Conservation (phyloP, 176 grass and related monocot species). For the Alopecurus myosuroides region DNA sequence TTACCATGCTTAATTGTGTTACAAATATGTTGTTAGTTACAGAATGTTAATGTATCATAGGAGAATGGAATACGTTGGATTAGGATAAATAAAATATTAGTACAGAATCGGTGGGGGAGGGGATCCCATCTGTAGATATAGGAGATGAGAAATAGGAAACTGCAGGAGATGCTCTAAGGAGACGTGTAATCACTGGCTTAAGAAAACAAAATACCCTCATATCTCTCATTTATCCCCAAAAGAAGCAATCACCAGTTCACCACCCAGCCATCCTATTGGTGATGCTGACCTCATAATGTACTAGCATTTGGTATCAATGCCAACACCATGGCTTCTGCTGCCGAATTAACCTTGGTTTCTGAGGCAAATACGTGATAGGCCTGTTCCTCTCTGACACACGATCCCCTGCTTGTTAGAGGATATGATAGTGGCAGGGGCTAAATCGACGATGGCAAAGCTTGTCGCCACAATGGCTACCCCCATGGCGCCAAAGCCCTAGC, state of each 20-base stretch:
- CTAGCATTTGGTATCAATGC: background rate
- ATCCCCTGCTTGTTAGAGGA: background rate
- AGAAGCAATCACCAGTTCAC: background rate
- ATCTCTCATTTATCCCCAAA: background rate
- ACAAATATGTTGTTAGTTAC: too few species aligned
- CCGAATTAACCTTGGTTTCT: background rate
- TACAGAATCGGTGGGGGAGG: too few species aligned
- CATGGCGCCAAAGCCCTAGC: background rate
- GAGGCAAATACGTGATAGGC: background rate
- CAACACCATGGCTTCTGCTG: background rate
- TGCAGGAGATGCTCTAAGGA: too few species aligned
- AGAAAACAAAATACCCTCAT: background rate
- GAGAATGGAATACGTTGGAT: too few species aligned
- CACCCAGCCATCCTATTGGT: background rate
- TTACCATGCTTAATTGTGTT: background rate
- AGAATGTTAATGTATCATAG: too few species aligned
- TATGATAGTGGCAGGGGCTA: background rate
- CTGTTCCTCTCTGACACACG: background rate
- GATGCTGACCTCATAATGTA: background rate
- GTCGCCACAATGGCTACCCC: background rate
- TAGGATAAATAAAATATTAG: too few species aligned
- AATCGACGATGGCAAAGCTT: background rate
- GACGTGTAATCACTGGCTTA: too few species aligned
- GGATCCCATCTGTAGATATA: too few species aligned
- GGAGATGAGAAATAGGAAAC: too few species aligned